Conservation (phyloP, 2,329 filamentous ascomycete species). For the Lachnellula suecica region DNA sequence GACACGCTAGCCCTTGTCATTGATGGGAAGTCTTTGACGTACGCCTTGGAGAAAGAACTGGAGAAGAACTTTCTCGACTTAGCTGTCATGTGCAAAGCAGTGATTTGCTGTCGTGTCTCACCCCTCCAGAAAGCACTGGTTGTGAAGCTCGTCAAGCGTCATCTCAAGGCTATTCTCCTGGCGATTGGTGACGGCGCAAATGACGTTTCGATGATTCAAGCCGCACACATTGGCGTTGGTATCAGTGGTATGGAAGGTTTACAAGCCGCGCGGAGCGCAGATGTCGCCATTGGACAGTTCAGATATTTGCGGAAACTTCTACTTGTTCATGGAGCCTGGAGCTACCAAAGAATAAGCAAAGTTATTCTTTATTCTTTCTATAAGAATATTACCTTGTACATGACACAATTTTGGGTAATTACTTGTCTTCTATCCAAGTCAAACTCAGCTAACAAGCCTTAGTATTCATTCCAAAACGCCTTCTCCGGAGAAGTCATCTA, state of each 20-base stretch:
- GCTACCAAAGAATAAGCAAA: constrained; percentile 94
- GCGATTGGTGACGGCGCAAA: constrained; percentile 98
- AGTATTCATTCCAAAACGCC: constrained; percentile 97
- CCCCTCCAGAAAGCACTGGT: constrained; percentile 96
- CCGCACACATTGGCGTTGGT: constrained; percentile 94
- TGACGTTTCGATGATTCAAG: constrained; percentile 99
- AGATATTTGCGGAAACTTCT: constrained; percentile 90
- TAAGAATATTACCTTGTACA: constrained; percentile 97
- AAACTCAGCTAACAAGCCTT: constrained; percentile 29
- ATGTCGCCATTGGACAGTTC: constrained; percentile 95
- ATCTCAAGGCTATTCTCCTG: constrained; percentile 86
- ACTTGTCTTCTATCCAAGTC: neutral
- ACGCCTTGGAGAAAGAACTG: constrained; percentile 86
- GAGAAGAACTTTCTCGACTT: constrained; percentile 93
- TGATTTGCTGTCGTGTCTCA: constrained; percentile 96
- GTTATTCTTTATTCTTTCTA: constrained; percentile 99
- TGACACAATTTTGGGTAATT: constrained; percentile 98
- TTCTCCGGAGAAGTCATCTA: constrained; percentile 98
- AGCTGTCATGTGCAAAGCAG: constrained; percentile 95
- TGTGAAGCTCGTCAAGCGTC: constrained; percentile 93
- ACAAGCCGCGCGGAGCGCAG: constrained; percentile 91
- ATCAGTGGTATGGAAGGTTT: constrained; percentile 97
- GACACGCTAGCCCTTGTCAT: constrained; percentile 91
- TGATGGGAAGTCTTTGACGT: constrained; percentile 93
- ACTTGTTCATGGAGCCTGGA: constrained; percentile 95